These are phyloP conservation scores for Daldinia decipiens DNA, from an alignment of 495 filamentous ascomycete species.

Conservation along the genomic window DNA sequence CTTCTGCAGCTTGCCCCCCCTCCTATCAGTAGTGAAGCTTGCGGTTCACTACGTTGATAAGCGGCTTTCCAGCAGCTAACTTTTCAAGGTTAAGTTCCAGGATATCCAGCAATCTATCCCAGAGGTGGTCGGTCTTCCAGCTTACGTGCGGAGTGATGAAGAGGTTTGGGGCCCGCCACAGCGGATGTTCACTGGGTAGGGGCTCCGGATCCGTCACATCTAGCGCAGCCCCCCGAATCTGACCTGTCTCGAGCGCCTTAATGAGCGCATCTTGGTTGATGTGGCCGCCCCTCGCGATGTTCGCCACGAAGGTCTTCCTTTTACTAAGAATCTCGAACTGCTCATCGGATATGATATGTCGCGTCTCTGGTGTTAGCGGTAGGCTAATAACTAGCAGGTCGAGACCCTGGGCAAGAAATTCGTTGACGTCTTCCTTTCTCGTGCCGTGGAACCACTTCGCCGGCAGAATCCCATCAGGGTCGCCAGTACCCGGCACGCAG, in stretches of 20 bases:
- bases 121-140: slow-evolving; percentile 65
- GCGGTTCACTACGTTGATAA: slow-evolving; percentile 52
- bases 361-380: slow-evolving; percentile 75
- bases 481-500: slow-evolving; percentile 78
- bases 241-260: slow-evolving; percentile 64
- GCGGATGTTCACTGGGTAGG: slow-evolving; percentile 71
- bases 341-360: slow-evolving; percentile 65
- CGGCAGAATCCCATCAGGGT: slow-evolving; percentile 76
- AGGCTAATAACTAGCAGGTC: slow-evolving; percentile 77
- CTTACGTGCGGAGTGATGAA: slow-evolving; percentile 85
- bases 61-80: slow-evolving; percentile 37
- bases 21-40: slow-evolving; percentile 45
- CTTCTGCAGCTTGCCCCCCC: background rate
- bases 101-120: slow-evolving; percentile 67
- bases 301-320: slow-evolving; percentile 71
- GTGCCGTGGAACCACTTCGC: slow-evolving; percentile 75
- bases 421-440: slow-evolving; percentile 64
- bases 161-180: slow-evolving; percentile 77
- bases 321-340: slow-evolving; percentile 72
- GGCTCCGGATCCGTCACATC: slow-evolving; percentile 91
- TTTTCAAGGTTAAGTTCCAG: slow-evolving; percentile 50
- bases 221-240: slow-evolving; percentile 74
- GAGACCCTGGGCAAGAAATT: slow-evolving; percentile 73
- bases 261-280: slow-evolving; percentile 76
- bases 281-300: slow-evolving; percentile 77